Conservation (phyloP, 2,329 filamentous ascomycete genomes). For the Curvularia sp. region DNA sequence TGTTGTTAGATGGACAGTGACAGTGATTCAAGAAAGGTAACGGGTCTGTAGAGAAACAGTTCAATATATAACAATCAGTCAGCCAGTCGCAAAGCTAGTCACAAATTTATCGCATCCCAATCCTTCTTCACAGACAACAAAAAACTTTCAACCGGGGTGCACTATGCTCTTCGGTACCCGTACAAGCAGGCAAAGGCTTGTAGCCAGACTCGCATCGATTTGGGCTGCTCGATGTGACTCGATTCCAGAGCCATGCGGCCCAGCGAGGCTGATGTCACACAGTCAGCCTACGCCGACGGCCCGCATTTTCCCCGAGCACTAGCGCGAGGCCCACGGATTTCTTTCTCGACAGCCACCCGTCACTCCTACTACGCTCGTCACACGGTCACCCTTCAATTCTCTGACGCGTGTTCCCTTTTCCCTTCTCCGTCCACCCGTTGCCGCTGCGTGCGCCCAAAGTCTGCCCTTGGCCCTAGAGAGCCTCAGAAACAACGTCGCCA, state of each 20-base stretch:
- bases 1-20: background rate
- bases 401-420: slow-evolving; percentile 24
- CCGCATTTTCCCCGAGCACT: slow-evolving; percentile 32
- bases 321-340: slow-evolving; percentile 33
- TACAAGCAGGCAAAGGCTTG: background rate
- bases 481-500: slow-evolving; percentile 38
- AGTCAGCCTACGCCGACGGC: slow-evolving; percentile 21
- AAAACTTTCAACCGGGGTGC: background rate
- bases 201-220: background rate
- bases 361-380: slow-evolving; percentile 26
- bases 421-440: slow-evolving; percentile 30
- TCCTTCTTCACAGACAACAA: slow-evolving; percentile 3
- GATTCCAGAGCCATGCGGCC: background rate
- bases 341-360: slow-evolving; percentile 22
- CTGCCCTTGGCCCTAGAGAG: slow-evolving; percentile 33
- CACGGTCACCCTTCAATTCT: slow-evolving; percentile 35
- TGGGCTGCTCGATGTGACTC: background rate
- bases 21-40: background rate
- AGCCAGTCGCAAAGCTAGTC: background rate
- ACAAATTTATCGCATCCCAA: slow-evolving; percentile 14
- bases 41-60: background rate
- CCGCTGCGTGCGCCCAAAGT: slow-evolving; percentile 44
- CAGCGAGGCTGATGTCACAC: slow-evolving; percentile 19
- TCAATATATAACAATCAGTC: background rate
- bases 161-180: background rate